Evolutionary conservation across 306 rosid species (phyloP), one percentile per base, ranked within the genome.

Genomic region (Castanea mollissima): DNA sequence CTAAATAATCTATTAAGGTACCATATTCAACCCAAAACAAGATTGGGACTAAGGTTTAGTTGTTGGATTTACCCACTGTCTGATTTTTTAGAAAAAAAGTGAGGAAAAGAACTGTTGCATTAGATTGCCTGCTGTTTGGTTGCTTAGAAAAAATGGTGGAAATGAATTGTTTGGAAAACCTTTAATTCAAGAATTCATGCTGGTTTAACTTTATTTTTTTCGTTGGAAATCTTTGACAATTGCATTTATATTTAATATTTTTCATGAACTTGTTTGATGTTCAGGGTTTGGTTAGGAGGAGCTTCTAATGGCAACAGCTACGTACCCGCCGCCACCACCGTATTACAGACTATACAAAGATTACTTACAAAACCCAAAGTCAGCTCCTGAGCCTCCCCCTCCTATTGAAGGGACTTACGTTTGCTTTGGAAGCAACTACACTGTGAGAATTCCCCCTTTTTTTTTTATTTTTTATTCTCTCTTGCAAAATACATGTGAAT

Each of bases 251-350:
- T 3, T 23, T 23, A 23, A 21, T 38, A 38, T 38, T 8, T 7
- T 0, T 2, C 54, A 21, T 11, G 25, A 19, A 20, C 32, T 80
- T 55, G 46, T 55, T 80, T 34, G 73, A 49, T 81, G 54, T 27
- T 77, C 71, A 49, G 74, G 85, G 64, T 64, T 68, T 76, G 68
- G 55, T 57, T 29, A 4, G 32, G 68, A 80, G 70, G 72, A 25
- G 32, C 70, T 74, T 51, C 75, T 68, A 15, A 94, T 94, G 97
- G 97, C 98, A 18, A 89, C 94, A 13, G 94, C 98, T 69, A 86
- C 97, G 9, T 94, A 89, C 79, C 98, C 97, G 0, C 97, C 98
- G 34, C 98, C 97, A 4, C 97, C 98, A 2, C 98, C 97, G 0
- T 94, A 56, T 81, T 94, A 94, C 79, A 90, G 86, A 79, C 97